These are phyloP conservation scores for Mycena haematopus DNA, from an alignment of 768 basidiomycete genomes.

Conservation along the genomic window DNA sequence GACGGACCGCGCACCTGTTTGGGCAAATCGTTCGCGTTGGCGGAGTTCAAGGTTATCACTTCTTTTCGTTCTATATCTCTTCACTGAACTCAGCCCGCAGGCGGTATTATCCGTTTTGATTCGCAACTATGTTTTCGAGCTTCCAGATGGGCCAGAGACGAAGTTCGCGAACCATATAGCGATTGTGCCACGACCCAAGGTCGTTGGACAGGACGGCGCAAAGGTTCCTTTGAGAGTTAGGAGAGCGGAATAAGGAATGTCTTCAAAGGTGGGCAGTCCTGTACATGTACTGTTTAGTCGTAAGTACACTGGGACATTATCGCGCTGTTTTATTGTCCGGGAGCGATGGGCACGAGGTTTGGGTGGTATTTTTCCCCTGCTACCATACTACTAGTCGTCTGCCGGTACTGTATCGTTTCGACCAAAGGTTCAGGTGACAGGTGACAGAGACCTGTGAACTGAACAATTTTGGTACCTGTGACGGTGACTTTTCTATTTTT, in stretches of 20 bases:
- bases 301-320: too few species aligned
- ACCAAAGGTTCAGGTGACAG: too few species aligned
- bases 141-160: constrained; percentile 36
- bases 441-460: too few species aligned
- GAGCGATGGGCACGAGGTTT: too few species aligned
- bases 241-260: constrained; percentile 18
- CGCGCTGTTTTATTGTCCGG: too few species aligned
- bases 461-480: too few species aligned
- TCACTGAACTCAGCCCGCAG: constrained; percentile 8
- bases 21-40: constrained; percentile 49
- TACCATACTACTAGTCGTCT: too few species aligned
- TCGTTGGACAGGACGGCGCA: constrained; percentile 21
- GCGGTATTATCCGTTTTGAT: constrained; percentile 39
- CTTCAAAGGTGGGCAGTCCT: too few species aligned
- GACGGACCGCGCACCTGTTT: constrained; percentile 53
- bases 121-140: constrained; percentile 35
- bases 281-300: too few species aligned
- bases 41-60: constrained; percentile 30
- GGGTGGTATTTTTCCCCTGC: too few species aligned
- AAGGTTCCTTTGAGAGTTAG: constrained; percentile 15
- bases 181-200: constrained; percentile 29
- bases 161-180: constrained; percentile 29
- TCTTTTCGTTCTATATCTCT: background rate
- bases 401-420: too few species aligned
- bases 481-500: too few species aligned